phyloP scores from a whole-genome alignment of 2,329 filamentous ascomycete species.

The Pleurostoma richardsiae region DNA sequence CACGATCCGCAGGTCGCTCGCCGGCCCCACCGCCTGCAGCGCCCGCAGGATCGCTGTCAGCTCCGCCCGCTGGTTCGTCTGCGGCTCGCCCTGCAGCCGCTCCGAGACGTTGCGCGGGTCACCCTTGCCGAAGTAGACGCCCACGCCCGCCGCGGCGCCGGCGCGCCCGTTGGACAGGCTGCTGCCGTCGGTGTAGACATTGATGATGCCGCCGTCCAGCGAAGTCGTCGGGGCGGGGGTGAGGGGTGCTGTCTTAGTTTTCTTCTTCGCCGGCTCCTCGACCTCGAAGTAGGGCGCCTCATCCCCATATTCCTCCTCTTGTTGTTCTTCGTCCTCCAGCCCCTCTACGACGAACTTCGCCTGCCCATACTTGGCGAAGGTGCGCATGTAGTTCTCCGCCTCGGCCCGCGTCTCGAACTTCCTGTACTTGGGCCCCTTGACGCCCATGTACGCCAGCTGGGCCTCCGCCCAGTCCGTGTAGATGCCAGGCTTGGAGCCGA shows the following conservation, averaged over 20 bases:
- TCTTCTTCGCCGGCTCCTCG: constrained; percentile 26
- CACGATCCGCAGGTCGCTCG: constrained; percentile 68
- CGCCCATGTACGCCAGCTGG: constrained; percentile 67
- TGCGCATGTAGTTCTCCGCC: constrained; percentile 70
- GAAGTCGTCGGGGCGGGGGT: constrained; percentile 9
- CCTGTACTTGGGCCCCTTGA: constrained; percentile 65
- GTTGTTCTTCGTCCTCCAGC: constrained; percentile 12
- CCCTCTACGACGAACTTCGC: constrained; percentile 9
- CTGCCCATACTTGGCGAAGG: constrained; percentile 34
- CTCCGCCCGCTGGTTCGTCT: constrained; percentile 97
- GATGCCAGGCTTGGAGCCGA: constrained; percentile 53
- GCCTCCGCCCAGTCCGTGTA: constrained; percentile 65
- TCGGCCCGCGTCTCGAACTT: constrained; percentile 64
- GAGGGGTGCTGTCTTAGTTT: constrained; percentile 16
- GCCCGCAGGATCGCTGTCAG: constrained; percentile 82
- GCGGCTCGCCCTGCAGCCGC: constrained; percentile 63
- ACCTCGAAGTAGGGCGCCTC: constrained; percentile 9
- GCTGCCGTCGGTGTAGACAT: constrained; percentile 61
- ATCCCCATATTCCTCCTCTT: constrained; percentile 20
- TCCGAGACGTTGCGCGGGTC: constrained; percentile 67
- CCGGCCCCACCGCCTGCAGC: constrained; percentile 65
- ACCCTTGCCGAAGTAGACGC: constrained; percentile 55
- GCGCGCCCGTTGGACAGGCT: constrained; percentile 51
- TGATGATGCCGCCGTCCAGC: constrained; percentile 24
- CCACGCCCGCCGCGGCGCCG: constrained; percentile 54